A percentile compares a stretch with the other conserved stretches of the same genome.
Conservation (phyloP, 805 yeast species). For the Starmerella riodocensis region DNA sequence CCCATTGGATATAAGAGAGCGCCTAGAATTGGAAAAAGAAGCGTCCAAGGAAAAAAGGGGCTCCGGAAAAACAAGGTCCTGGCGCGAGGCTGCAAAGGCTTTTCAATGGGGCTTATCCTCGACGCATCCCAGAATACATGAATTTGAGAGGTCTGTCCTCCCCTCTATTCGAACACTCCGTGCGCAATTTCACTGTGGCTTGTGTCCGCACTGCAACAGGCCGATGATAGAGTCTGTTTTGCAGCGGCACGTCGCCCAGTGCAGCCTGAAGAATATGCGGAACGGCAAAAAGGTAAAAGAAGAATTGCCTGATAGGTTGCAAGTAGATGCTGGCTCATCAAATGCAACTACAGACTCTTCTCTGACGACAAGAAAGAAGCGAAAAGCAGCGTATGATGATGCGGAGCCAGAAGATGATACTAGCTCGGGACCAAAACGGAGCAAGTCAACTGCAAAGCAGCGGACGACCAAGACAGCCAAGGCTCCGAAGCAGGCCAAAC, state of each 20-base stretch:
- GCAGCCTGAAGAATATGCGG: too few relatives aligned
- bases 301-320: too few relatives aligned
- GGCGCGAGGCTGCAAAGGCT: conserved; percentile 19
- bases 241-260: conserved; percentile 18
- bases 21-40: neutral
- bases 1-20: neutral
- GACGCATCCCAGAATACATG: conserved; percentile 14
- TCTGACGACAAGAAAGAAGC: neutral
- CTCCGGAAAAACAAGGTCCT: conserved; percentile 1
- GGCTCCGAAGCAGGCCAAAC: conserved; percentile 5
- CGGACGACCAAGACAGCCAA: conserved; percentile 8
- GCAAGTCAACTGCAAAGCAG: conserved; percentile 5
- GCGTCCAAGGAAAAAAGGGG: neutral
- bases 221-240: conserved; percentile 22
- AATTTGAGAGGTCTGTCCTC: conserved; percentile 21
- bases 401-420: neutral
- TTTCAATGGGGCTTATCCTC: conserved; percentile 8
- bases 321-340: too few relatives aligned
- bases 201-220: conserved; percentile 25
- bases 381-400: neutral
- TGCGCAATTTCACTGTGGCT: conserved; percentile 20
- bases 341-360: neutral
- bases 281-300: too few relatives aligned
- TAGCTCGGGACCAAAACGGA: neutral
- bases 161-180: conserved; percentile 21